These are phyloP conservation scores for Lentinula novae-zelandiae DNA, from an alignment of 1,284 basidiomycete genomes.

Conservation along the genomic window DNA sequence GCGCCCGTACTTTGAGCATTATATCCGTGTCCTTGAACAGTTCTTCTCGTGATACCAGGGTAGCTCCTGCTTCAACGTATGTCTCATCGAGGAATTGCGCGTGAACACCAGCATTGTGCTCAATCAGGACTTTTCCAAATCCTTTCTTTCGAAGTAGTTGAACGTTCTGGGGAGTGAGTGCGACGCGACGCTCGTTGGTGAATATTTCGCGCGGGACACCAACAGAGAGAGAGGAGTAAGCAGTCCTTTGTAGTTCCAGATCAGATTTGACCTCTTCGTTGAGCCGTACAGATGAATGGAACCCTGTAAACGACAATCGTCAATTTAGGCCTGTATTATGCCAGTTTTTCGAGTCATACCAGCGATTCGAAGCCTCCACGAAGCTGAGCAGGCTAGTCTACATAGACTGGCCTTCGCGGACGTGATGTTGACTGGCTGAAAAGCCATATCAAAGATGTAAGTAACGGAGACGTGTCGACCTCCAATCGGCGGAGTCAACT, in stretches of 20 bases:
- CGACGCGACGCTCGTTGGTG: constrained; percentile 73
- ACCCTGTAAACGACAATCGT: constrained; percentile 4
- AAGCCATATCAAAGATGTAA: constrained; percentile 1
- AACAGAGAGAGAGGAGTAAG: constrained; percentile 72
- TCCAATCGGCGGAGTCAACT: neutral
- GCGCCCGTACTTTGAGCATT: constrained; percentile 79
- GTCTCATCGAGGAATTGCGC: constrained; percentile 80
- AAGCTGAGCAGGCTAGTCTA: neutral
- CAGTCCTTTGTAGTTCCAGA: constrained; percentile 42
- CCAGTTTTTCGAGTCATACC: neutral
- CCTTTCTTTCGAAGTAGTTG: constrained; percentile 77
- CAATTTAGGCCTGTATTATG: neutral
- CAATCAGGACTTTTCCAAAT: constrained; percentile 67
- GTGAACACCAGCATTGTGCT: constrained; percentile 64
- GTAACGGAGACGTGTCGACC: neutral
- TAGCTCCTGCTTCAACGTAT: constrained; percentile 75
- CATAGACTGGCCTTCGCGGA: neutral
- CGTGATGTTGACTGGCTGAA: neutral
- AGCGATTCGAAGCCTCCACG: neutral
- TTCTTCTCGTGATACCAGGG: constrained; percentile 61
- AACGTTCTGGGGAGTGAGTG: constrained; percentile 76
- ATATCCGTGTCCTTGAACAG: constrained; percentile 67
- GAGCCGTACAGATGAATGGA: constrained; percentile 13
- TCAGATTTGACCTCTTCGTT: constrained; percentile 21
- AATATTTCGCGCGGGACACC: constrained; percentile 76